Conservation (phyloP, 768 basidiomycete species). For the Tricholoma sp. region DNA sequence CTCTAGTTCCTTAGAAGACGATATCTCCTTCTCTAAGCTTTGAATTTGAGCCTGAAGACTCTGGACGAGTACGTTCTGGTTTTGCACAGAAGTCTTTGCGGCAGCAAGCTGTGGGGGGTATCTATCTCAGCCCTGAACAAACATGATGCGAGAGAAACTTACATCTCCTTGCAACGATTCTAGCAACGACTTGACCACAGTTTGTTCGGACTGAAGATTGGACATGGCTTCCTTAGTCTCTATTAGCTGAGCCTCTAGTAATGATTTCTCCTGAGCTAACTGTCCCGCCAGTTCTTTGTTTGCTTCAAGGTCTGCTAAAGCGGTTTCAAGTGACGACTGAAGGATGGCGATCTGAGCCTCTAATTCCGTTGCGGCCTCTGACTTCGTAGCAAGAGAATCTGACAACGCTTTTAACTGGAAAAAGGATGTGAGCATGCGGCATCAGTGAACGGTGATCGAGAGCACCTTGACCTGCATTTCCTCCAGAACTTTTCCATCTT, state of each 20-base stretch:
- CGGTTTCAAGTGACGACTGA: slow-evolving; percentile 43
- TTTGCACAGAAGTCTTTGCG: slow-evolving; percentile 33
- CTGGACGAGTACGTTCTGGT: slow-evolving; percentile 43
- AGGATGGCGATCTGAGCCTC: slow-evolving; percentile 48
- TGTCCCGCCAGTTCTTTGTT: slow-evolving; percentile 39
- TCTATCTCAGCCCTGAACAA: background rate
- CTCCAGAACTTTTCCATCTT: slow-evolving; percentile 50
- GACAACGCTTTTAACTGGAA: slow-evolving; percentile 56
- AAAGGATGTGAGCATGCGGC: background rate
- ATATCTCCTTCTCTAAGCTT: slow-evolving; percentile 45
- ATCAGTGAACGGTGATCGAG: background rate
- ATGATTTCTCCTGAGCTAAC: slow-evolving; percentile 43
- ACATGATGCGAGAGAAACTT: slow-evolving; percentile 12
- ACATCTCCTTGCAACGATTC: slow-evolving; percentile 49
- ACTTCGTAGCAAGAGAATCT: slow-evolving; percentile 50
- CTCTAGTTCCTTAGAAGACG: slow-evolving; percentile 47
- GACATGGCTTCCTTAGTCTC: slow-evolving; percentile 37
- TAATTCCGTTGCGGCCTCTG: slow-evolving; percentile 42
- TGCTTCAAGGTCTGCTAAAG: slow-evolving; percentile 41
- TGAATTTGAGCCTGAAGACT: slow-evolving; percentile 46
- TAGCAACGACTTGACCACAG: slow-evolving; percentile 31
- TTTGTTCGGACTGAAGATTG: slow-evolving; percentile 26
- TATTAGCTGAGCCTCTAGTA: slow-evolving; percentile 44
- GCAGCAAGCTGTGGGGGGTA: slow-evolving; percentile 41
- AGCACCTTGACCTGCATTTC: slow-evolving; percentile 60